Evolutionary conservation across 169 alveolate genomes (phyloP).

Genomic region (Blepharisma undulans): DNA sequence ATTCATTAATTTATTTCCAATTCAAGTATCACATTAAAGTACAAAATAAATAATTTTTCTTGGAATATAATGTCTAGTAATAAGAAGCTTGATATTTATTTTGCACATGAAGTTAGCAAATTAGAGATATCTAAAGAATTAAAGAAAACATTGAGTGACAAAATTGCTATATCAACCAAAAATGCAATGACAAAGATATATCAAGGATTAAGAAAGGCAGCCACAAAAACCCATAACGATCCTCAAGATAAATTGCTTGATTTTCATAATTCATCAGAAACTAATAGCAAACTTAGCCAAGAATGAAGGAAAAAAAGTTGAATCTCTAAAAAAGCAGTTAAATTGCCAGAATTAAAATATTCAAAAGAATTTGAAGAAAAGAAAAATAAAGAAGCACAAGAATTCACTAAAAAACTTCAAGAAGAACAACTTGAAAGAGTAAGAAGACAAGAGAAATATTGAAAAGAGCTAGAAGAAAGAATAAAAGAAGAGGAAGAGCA

Average conservation of each 20-base stretch:
- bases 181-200: background rate
- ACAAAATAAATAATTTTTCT: background rate
- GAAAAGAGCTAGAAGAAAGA: background rate
- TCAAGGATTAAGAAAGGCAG: background rate
- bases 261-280: background rate
- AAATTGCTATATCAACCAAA: background rate
- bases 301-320: background rate
- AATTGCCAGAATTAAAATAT: background rate
- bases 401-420: background rate
- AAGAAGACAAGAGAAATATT: background rate
- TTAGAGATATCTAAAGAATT: background rate
- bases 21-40: background rate
- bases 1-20: background rate
- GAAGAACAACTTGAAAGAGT: background rate
- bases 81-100: background rate
- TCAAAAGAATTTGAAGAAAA: background rate
- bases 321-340: background rate
- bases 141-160: background rate
- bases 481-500: background rate
- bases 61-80: background rate
- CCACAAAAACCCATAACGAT: background rate
- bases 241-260: background rate
- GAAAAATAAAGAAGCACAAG: background rate
- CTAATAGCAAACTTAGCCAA: background rate
- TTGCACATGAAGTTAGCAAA: background rate